Base-by-base conservation (phyloP, 2,329 filamentous ascomycete genomes). In the Simplicillium aogashimaense region DNA sequence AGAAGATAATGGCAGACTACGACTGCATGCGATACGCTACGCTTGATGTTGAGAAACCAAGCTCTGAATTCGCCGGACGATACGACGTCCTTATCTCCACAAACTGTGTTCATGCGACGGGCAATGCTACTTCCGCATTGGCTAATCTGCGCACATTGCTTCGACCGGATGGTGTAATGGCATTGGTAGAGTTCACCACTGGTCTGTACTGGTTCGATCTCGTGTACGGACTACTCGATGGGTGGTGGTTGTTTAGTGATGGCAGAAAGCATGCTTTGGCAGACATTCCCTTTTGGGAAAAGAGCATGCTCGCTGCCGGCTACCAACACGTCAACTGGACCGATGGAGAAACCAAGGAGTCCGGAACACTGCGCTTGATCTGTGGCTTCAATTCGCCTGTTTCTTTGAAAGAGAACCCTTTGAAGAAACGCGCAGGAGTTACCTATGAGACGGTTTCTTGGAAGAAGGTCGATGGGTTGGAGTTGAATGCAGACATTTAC, bases 181-280 rank as follows among this genome's bases (percentile, higher is more conserved):
- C 44, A 2, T 43, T 63, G 3, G 30, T 60, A 0, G 61, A 64
- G 45, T 36, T 57, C 7, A 60, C 55, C 0, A 37, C 41, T 7
- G 42, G 40, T 2, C 28, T 59, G 0, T 47, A 38, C 20, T 59
- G 53, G 52, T 45, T 57, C 12, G 56, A 62, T 35, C 17, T 59
- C 1, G 49, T 59, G 2, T 58, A 54, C 36, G 60, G 58, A 2
- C 42, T 60, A 4, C 42, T 64, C 0, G 59, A 61, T 7, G 59
- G 60, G 1, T 62, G 59, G 59, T 60, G 58, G 58, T 38, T 52
- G 1, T 56, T 54, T 7, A 41, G 53, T 3, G 58, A 61, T 28
- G 53, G 51, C 0, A 44, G 55, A 2, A 29, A 38, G 3, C 45
- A 58, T 31, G 51, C 51, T 3, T 37, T 56, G 7, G 45, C 37